Conservation (phyloP, 768 basidiomycete genomes). For the Amanita molliuscula region DNA sequence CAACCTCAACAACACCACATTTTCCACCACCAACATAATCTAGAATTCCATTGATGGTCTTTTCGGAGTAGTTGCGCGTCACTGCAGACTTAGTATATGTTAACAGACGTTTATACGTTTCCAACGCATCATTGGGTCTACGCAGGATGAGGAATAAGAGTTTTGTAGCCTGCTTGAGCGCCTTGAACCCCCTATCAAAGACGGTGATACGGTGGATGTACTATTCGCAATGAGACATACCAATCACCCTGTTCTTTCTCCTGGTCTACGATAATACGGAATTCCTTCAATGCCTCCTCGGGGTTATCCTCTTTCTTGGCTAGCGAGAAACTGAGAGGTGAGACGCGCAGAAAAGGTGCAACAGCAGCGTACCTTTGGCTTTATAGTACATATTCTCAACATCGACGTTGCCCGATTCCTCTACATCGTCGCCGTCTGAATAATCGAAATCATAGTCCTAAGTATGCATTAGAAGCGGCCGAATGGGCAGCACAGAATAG, state of each 20-base stretch:
- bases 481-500: conserved; percentile 9
- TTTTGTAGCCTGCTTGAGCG: conserved; percentile 95
- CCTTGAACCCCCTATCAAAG: conserved; percentile 87
- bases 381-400: conserved; percentile 98
- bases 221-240: conserved; percentile 29
- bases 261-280: conserved; percentile 78
- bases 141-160: conserved; percentile 73
- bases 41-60: conserved; percentile 95
- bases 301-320: conserved; percentile 93
- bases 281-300: conserved; percentile 85
- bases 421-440: conserved; percentile 80
- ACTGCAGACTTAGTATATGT: conserved; percentile 94
- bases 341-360: conserved; percentile 1
- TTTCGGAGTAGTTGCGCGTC: conserved; percentile 94
- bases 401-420: conserved; percentile 74
- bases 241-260: conserved; percentile 94
- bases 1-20: conserved; percentile 69
- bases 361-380: conserved; percentile 69
- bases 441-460: conserved; percentile 97
- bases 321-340: conserved; percentile 20
- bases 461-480: conserved; percentile 7
- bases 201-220: background rate
- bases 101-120: conserved; percentile 77
- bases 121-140: conserved; percentile 75
- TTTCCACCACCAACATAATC: conserved; percentile 95